phyloP scores from a whole-genome alignment of 116 monocot species.

The Papilionanthe hybrid region DNA sequence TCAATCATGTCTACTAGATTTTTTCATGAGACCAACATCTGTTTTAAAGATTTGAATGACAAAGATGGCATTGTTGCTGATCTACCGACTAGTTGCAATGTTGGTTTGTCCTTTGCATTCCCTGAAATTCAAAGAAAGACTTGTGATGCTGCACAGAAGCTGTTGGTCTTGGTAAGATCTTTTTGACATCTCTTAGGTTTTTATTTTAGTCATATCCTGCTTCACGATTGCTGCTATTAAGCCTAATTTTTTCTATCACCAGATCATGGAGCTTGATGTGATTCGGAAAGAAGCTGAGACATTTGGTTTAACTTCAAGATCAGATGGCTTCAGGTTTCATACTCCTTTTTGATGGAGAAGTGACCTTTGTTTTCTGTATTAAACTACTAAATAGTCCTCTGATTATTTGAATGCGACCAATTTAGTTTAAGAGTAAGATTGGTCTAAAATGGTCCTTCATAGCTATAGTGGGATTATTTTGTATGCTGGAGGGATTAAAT shows the following conservation, averaged over 20 bases:
- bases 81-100: conserved; percentile 24
- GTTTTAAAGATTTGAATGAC: conserved; percentile 18
- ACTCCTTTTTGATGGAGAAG: conserved; percentile 7
- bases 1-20: conserved; percentile 34
- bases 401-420: no score
- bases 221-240: conserved; percentile 1
- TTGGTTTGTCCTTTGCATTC: conserved; percentile 32
- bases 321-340: conserved; percentile 64
- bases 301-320: conserved; percentile 58
- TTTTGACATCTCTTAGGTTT: no score
- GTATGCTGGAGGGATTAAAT: no score
- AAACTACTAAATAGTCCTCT: no score
- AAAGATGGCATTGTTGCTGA: conserved; percentile 19
- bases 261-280: conserved; percentile 77
- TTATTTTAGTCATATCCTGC: not conserved
- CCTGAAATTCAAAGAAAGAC: conserved; percentile 39
- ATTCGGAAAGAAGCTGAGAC: conserved; percentile 61
- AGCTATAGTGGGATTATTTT: no score
- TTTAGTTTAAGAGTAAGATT: no score
- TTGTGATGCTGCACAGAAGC: conserved; percentile 33
- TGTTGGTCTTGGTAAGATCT: conserved; percentile 50
- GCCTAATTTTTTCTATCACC: conserved; percentile 8
- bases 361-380: not conserved
- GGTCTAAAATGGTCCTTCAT: no score
- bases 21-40: conserved; percentile 11